A percentile compares a stretch with the other conserved stretches of the same genome.
These are phyloP conservation scores for Rhodotorula graminis DNA, from an alignment of 768 basidiomycete species.

Conservation along the genomic window DNA sequence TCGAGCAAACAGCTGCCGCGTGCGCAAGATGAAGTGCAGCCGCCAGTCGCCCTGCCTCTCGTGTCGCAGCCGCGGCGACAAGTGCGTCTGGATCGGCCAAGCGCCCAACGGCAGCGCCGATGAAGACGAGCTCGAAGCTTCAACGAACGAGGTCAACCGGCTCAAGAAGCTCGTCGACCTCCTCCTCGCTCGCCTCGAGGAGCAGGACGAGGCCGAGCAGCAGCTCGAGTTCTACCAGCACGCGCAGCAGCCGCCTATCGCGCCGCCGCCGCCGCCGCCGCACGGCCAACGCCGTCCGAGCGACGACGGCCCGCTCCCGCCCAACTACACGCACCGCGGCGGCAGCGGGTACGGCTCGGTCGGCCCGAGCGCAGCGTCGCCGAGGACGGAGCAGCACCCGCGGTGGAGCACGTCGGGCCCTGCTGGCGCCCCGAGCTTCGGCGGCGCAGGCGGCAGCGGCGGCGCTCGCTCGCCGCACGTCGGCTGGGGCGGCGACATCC, in stretches of 20 bases:
- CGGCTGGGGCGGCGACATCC: too few relatives aligned
- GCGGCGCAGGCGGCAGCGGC: too few relatives aligned
- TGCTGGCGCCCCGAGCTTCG: too few relatives aligned
- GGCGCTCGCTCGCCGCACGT: too few relatives aligned
- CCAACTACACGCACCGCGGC: too few relatives aligned
- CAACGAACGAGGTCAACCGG: slow-evolving; percentile 17
- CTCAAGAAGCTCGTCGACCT: slow-evolving; percentile 35
- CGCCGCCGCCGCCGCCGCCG: not conserved
- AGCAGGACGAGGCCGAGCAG: slow-evolving; percentile 20
- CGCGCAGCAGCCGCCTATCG: not conserved
- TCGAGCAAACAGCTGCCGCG: slow-evolving; percentile 5
- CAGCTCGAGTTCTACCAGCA: not conserved
- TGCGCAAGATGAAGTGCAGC: slow-evolving; percentile 13
- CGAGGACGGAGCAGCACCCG: too few relatives aligned
- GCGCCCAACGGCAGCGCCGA: slow-evolving; percentile 24
- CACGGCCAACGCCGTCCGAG: too few relatives aligned
- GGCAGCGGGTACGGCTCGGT: too few relatives aligned
- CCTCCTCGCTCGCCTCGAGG: slow-evolving; percentile 25
- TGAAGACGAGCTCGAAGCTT: slow-evolving; percentile 33
- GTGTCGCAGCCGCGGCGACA: slow-evolving; percentile 26
- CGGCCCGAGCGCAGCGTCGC: too few relatives aligned
- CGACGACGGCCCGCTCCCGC: too few relatives aligned
- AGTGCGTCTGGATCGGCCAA: slow-evolving; percentile 30
- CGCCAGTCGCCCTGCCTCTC: slow-evolving; percentile 10
- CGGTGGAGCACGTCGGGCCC: too few relatives aligned